Evolutionary conservation across 2,329 filamentous ascomycete species (phyloP).

Genomic region (Penicillium rolfsii): DNA sequence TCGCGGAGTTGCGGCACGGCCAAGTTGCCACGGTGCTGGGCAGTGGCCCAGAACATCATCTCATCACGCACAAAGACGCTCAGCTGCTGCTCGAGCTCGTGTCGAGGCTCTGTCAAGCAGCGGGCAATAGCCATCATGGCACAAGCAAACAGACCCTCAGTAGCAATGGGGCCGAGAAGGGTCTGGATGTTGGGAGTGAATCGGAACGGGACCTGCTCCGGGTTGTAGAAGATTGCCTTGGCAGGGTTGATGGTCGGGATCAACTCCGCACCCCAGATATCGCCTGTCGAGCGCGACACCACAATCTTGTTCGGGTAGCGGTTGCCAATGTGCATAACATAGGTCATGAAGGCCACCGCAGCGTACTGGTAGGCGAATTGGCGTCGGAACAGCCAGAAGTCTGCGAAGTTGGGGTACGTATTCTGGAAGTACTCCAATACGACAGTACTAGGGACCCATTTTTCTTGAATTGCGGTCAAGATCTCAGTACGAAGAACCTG

Average conservation of each 20-base stretch:
- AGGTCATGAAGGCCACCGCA: conserved; percentile 96
- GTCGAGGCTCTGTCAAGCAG: conserved; percentile 79
- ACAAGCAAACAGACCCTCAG: conserved; percentile 94
- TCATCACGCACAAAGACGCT: conserved; percentile 96
- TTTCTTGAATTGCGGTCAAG: conserved; percentile 91
- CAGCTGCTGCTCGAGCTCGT: conserved; percentile 91
- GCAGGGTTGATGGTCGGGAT: conserved; percentile 84
- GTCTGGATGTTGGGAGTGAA: conserved; percentile 95
- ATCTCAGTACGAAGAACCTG: conserved; percentile 81
- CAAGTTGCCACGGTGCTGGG: conserved; percentile 67
- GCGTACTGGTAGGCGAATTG: conserved; percentile 97
- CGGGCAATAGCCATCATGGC: conserved; percentile 95
- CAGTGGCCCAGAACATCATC: conserved; percentile 96
- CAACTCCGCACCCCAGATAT: conserved; percentile 94
- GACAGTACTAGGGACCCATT: conserved; percentile 82
- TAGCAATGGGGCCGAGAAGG: conserved; percentile 92
- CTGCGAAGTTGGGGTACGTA: conserved; percentile 83
- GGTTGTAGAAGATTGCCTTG: conserved; percentile 91
- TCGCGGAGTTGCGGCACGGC: conserved; percentile 73
- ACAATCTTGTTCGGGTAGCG: conserved; percentile 95
- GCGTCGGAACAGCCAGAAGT: conserved; percentile 98
- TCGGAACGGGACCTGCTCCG: conserved; percentile 94
- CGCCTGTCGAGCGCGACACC: conserved; percentile 83
- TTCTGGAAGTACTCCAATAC: conserved; percentile 86
- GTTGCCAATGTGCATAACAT: conserved; percentile 95